A percentile compares a stretch with the other conserved stretches of the same genome.
These are phyloP conservation scores for Cercospora sp. DNA, from an alignment of 2,329 filamentous ascomycete genomes.

Conservation along the genomic window DNA sequence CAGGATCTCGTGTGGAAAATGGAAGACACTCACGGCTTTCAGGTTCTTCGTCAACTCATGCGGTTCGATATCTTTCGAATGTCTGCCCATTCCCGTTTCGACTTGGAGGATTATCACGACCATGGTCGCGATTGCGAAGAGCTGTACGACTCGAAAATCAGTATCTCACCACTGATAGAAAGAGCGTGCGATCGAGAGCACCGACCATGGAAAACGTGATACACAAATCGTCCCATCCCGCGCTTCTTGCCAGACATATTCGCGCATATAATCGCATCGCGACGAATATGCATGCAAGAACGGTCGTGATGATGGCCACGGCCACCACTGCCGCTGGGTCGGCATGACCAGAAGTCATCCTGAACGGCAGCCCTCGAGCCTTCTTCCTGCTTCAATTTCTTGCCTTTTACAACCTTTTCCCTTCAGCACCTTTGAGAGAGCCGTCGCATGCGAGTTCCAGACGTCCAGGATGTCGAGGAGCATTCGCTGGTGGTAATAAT, in stretches of 20 bases:
- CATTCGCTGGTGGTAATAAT: neutral
- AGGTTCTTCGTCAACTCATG: slow-evolving; percentile 20
- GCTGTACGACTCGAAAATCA: slow-evolving; percentile 1
- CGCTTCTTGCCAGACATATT: slow-evolving; percentile 24
- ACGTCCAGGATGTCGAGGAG: neutral
- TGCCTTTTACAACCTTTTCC: neutral
- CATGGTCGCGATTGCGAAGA: slow-evolving; percentile 24
- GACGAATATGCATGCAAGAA: slow-evolving; percentile 25
- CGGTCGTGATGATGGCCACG: slow-evolving; percentile 26
- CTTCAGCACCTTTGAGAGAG: neutral
- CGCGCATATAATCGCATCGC: slow-evolving; percentile 28
- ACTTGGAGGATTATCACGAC: slow-evolving; percentile 26
- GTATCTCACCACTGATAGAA: neutral
- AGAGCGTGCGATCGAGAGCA: neutral
- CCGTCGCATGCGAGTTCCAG: neutral
- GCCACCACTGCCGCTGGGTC: slow-evolving; percentile 21
- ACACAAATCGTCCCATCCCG: slow-evolving; percentile 31
- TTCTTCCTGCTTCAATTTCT: neutral
- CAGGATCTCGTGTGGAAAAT: no score
- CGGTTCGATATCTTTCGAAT: slow-evolving; percentile 18
- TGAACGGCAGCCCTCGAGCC: neutral
- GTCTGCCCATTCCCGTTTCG: slow-evolving; percentile 28
- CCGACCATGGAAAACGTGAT: slow-evolving; percentile 27
- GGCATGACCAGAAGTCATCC: slow-evolving; percentile 29
- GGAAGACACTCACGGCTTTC: slow-evolving; percentile 26